These are phyloP conservation scores for Lipomyces yamadae DNA, from an alignment of 805 yeast genomes.

Conservation along the genomic window DNA sequence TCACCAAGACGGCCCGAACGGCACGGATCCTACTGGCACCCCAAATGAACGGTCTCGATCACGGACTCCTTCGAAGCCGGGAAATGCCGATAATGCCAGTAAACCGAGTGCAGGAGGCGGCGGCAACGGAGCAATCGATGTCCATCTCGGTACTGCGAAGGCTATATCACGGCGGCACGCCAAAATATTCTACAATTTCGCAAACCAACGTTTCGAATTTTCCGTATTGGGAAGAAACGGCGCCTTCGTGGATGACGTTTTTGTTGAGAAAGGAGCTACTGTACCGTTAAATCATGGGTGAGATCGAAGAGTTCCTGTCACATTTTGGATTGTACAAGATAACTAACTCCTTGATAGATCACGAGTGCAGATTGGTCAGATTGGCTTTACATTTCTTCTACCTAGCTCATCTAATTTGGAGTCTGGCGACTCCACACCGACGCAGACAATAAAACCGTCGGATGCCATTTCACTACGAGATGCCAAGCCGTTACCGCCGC, in stretches of 20 bases:
- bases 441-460: slow-evolving; percentile 35
- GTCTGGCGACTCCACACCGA: slow-evolving; percentile 21
- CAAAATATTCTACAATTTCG: slow-evolving; percentile 93
- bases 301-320: slow-evolving; percentile 45
- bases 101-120: slow-evolving; percentile 45
- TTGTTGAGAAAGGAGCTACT: slow-evolving; percentile 88
- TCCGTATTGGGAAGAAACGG: slow-evolving; percentile 94
- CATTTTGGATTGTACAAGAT: neutral
- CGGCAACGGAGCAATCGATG: slow-evolving; percentile 66
- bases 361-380: slow-evolving; percentile 88
- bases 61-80: slow-evolving; percentile 18
- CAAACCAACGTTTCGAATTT: slow-evolving; percentile 90
- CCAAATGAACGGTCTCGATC: slow-evolving; percentile 22
- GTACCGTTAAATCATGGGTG: slow-evolving; percentile 79
- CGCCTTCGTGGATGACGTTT: slow-evolving; percentile 90
- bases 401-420: slow-evolving; percentile 57
- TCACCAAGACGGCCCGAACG: slow-evolving; percentile 40
- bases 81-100: slow-evolving; percentile 5
- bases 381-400: slow-evolving; percentile 82
- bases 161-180: slow-evolving; percentile 95
- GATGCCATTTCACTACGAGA: slow-evolving; percentile 37
- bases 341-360: slow-evolving; percentile 38
- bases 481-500: slow-evolving; percentile 18
- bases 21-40: slow-evolving; percentile 10
- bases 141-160: slow-evolving; percentile 88